Base-by-base conservation (phyloP, 2,329 filamentous ascomycete species). In the Eurotiales sp. region DNA sequence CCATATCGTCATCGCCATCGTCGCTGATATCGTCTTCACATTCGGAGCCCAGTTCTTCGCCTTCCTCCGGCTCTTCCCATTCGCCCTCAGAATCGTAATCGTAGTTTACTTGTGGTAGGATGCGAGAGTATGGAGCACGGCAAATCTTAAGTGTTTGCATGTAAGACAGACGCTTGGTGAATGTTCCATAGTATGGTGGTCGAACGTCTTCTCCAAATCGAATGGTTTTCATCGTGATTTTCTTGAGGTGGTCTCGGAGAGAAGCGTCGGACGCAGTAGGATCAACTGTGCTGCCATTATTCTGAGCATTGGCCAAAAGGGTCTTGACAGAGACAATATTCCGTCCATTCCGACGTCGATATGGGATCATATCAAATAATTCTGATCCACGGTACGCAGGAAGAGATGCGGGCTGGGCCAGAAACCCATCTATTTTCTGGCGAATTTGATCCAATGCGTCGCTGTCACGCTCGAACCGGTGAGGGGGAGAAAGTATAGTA, bases 1-100 rank as follows among this genome's bases (percentile, higher is more conserved):
- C 88, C 84, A 96, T 87, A 54, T 95, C 90, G 56, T 88, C 87
- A 14, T 88, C 87, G n/a, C 83, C 86, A 10, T 82, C 82, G 4
- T 81, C 77, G 50, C 77, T 81, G 48, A 77, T 77, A 8, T 79
- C 74, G 5, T 86, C 83, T 51, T 86, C 83, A 25, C 81, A 82
- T 53, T 86, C 84, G 3, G 80, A 82, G 44, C 79, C 72, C 2
- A 86, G 68, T 46, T 88, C 83, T 59, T 87, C 85, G 52, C 87
- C 86, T 80, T 91, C 75, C 79, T 90, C 72, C 29, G 83, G 78
- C 63, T 86, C 79, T 62, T 86, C 77, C 83, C 84, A 85, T 80
- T 77, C 75, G 2, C 73, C 81, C 61, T 86, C 83, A 0, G 82
- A 85, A 56, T 86, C 83, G 59, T 85, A 84, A 56, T 84, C 82